Evolutionary conservation across 2,329 filamentous ascomycete genomes (phyloP).

Genomic region (Venturia carpophila): DNA sequence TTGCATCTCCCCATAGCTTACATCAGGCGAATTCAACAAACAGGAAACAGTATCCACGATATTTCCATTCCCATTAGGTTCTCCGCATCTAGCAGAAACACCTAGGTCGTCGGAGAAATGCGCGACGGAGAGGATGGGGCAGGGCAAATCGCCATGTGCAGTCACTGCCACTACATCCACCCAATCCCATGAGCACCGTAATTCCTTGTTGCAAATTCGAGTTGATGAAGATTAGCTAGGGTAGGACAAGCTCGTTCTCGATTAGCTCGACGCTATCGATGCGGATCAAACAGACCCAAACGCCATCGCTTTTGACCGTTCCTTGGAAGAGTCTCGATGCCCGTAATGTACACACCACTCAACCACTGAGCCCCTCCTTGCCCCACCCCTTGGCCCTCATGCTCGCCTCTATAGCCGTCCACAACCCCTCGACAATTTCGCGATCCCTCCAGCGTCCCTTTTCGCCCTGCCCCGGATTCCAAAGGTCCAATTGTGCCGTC

Average conservation of each 20-base stretch:
- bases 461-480: slow-evolving; percentile 47
- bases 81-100: too few relatives aligned
- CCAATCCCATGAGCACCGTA: too few relatives aligned
- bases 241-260: neutral
- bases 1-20: too few relatives aligned
- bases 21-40: too few relatives aligned
- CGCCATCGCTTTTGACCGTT: slow-evolving; percentile 4
- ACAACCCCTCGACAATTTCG: slow-evolving; percentile 87
- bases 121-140: too few relatives aligned
- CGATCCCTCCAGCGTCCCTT: slow-evolving; percentile 70
- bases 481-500: slow-evolving; percentile 75
- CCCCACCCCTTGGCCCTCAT: slow-evolving; percentile 84
- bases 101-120: too few relatives aligned
- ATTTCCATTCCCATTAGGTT: too few relatives aligned
- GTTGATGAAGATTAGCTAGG: neutral
- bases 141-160: too few relatives aligned
- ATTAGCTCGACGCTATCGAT: neutral
- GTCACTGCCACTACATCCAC: too few relatives aligned
- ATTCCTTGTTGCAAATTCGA: neutral
- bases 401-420: slow-evolving; percentile 77
- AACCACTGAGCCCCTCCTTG: slow-evolving; percentile 43
- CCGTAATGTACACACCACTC: neutral
- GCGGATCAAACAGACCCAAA: neutral
- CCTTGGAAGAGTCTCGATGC: neutral
- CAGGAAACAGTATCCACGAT: too few relatives aligned